phyloP scores from a whole-genome alignment of 2,329 filamentous ascomycete genomes.

The Pseudogymnoascus sp. region DNA sequence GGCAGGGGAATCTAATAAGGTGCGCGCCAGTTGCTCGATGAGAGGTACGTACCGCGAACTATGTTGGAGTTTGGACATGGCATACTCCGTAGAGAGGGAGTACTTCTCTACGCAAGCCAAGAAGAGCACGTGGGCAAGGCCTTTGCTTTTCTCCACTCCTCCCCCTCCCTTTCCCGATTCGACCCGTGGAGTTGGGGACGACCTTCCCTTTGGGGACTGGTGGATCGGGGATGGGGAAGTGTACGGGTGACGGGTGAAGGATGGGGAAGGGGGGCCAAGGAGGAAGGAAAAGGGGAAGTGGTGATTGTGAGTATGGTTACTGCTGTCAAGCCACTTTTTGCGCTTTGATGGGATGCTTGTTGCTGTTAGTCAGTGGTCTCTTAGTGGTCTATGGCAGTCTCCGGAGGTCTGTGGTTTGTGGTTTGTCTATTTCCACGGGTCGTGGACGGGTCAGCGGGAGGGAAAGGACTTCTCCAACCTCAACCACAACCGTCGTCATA shows the following conservation, averaged over 20 bases:
- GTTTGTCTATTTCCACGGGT: not conserved
- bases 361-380: not conserved
- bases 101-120: not conserved
- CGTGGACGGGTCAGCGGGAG: not conserved
- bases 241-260: not conserved
- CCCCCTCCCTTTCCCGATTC: not conserved
- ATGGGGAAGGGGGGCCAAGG: too few relatives aligned
- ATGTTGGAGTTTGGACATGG: not conserved
- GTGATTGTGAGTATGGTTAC: not conserved
- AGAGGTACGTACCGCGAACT: not conserved
- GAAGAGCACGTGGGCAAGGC: not conserved
- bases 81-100: not conserved
- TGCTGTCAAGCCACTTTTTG: not conserved
- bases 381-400: not conserved
- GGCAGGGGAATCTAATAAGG: constrained; percentile 2
- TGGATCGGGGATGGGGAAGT: not conserved
- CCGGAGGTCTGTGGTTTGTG: not conserved
- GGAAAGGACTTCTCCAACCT: not conserved
- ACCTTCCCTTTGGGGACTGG: constrained; percentile 4
- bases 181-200: not conserved
- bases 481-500: not conserved
- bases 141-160: not conserved
- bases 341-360: not conserved
- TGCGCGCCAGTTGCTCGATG: not conserved
- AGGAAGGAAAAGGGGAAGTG: not conserved